A percentile compares a stretch with the other conserved stretches of the same genome.
phyloP scores from a whole-genome alignment of 176 grass and related monocot genomes.

The Lolium rigidum region DNA sequence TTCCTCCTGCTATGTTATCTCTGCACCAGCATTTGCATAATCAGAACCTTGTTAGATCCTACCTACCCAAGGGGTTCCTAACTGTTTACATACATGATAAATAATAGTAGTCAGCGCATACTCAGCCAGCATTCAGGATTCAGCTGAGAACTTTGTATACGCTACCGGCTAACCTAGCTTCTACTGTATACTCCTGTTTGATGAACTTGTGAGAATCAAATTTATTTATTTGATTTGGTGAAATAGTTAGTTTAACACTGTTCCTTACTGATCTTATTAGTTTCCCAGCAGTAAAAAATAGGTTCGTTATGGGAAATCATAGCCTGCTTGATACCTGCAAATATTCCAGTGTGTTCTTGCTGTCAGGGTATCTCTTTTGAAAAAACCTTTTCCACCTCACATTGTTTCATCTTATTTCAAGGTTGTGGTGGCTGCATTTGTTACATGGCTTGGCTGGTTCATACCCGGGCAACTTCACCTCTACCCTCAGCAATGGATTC shows the following conservation, averaged over 20 bases:
- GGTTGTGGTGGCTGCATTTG: constrained; percentile 77
- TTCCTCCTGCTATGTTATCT: neutral
- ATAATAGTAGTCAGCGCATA: neutral
- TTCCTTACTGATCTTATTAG: neutral
- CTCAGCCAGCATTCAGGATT: constrained; percentile 9
- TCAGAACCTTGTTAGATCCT: constrained; percentile 2
- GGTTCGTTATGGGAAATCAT: constrained; percentile 23
- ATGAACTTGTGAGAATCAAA: neutral
- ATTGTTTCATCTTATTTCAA: constrained; percentile 51
- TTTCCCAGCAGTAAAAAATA: constrained; percentile 1
- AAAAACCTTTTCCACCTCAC: neutral
- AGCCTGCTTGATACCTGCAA: constrained; percentile 27
- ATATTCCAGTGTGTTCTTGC: constrained; percentile 24
- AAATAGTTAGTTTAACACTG: neutral
- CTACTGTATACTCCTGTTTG: neutral
- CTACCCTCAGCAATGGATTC: constrained; percentile 79
- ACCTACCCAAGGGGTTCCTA: constrained; percentile 23
- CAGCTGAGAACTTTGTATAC: constrained; percentile 25
- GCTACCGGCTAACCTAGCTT: neutral
- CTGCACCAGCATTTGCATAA: neutral
- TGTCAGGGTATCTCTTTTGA: neutral
- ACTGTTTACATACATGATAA: neutral
- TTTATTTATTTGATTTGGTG: neutral
- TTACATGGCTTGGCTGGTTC: constrained; percentile 97
- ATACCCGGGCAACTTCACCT: constrained; percentile 72